phyloP scores from a whole-genome alignment of 495 filamentous ascomycete species.

The Penicillium coffeae region DNA sequence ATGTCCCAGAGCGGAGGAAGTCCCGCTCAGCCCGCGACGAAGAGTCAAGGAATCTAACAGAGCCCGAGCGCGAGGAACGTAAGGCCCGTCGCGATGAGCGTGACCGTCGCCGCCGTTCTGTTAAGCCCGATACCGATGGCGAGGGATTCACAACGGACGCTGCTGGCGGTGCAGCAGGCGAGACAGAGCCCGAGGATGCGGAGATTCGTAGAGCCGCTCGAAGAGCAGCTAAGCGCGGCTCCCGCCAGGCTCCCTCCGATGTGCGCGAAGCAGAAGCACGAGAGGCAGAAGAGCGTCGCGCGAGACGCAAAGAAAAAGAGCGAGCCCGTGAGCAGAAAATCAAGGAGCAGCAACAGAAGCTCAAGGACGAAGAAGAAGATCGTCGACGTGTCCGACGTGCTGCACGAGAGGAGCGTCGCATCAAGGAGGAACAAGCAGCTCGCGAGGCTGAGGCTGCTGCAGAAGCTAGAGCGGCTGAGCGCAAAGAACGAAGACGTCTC shows the following conservation, averaged over 20 bases:
- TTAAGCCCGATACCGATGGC: conserved; percentile 39
- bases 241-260: conserved; percentile 35
- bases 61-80: conserved; percentile 43
- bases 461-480: conserved; percentile 38
- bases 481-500: conserved; percentile 37
- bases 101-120: conserved; percentile 37
- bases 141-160: conserved; percentile 44
- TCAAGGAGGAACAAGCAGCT: conserved; percentile 46
- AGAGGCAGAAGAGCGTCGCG: conserved; percentile 46
- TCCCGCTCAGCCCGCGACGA: conserved; percentile 41
- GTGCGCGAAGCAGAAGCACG: conserved; percentile 33
- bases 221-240: conserved; percentile 31
- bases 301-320: conserved; percentile 39
- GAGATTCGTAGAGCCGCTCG: conserved; percentile 51
- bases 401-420: conserved; percentile 47
- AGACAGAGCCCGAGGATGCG: conserved; percentile 49
- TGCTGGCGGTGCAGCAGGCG: conserved; percentile 24
- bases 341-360: conserved; percentile 9
- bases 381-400: conserved; percentile 39
- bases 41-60: conserved; percentile 29
- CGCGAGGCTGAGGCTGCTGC: conserved; percentile 41
- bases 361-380: conserved; percentile 48
- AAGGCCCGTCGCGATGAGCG: conserved; percentile 38
- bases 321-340: conserved; percentile 30
- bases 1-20: conserved; percentile 36